These are phyloP conservation scores for Ophiosphaerella narmari DNA, from an alignment of 2,329 filamentous ascomycete species.

Conservation along the genomic window DNA sequence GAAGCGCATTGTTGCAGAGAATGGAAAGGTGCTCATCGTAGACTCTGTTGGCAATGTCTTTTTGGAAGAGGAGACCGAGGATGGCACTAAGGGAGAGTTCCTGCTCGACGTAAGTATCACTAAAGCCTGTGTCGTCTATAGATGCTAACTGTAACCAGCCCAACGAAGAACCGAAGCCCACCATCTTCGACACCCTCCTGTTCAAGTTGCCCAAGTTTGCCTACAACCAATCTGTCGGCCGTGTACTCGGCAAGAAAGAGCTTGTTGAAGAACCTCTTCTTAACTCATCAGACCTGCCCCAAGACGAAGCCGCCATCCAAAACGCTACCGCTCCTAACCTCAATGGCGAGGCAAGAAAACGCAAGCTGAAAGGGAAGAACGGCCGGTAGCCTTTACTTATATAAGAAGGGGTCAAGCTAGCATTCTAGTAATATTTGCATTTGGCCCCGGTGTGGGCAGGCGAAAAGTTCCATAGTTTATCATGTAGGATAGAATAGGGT, in stretches of 20 bases:
- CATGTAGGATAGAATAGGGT: no score
- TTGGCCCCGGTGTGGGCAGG: no score
- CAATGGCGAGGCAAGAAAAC: conserved; percentile 53
- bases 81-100: conserved; percentile 81
- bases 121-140: not conserved
- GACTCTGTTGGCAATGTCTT: conserved; percentile 92
- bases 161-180: conserved; percentile 78
- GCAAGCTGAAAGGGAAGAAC: conserved; percentile 37
- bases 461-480: no score
- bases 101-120: conserved; percentile 76
- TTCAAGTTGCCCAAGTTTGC: conserved; percentile 76
- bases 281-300: conserved; percentile 42
- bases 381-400: conserved; percentile 18
- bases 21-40: conserved; percentile 92
- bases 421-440: no score
- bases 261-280: conserved; percentile 43
- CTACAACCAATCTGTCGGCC: conserved; percentile 59
- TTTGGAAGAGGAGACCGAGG: conserved; percentile 87
- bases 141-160: conserved; percentile 57
- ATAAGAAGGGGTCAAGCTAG: not conserved
- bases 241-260: conserved; percentile 46
- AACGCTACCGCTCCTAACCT: conserved; percentile 51
- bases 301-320: conserved; percentile 48
- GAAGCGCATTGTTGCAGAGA: conserved; percentile 89
- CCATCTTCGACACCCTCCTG: conserved; percentile 80